Base-by-base conservation (phyloP, 108 stramenopile genomes). In the Cyclotella kingstonii region DNA sequence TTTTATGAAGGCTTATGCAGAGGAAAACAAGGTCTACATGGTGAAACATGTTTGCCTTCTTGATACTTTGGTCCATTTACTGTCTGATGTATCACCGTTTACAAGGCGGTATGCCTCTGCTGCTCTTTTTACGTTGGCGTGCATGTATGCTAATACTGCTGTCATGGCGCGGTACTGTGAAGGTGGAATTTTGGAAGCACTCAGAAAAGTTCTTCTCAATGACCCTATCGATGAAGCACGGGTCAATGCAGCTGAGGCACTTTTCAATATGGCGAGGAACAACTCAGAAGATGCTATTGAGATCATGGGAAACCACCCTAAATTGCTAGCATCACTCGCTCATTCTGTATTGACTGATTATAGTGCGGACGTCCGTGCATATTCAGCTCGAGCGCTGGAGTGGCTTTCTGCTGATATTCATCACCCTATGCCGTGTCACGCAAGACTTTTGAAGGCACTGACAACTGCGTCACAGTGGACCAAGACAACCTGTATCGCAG, bases 21-120 rank as follows among this genome's bases (percentile, higher is more conserved):
- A 80, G 52, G 76, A 80, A 60, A 80, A 80, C 55, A 80, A 80
- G 54, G 63, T 71, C 3, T 61, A 55, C 33, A 77, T 80, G 79
- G 79, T 73, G 17, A 48, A 80, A 9, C 75, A 77, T 34, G 76
- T 77, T 28, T 39, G 68, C 23, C 54, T 80, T 34, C 66, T 80
- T 10, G 73, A 74, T 44, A 73, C 76, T 9, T 71, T 80, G 10
- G 59, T 73, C 9, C 44, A 57, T 33, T 44, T 80, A 21, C 23
- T 75, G 39, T 61, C 59, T 30, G 79, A 80, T 48, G 53, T 53
- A 12, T 74, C 79, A 9, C 79, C 75, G 19, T 77, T 68, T 41
- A 77, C 79, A 11, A 55, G 79, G 35, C 56, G 73, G 28, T 80
- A 80, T 40, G 67, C 79, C 5, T 75, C 79, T 45, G 79, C 76